These are phyloP conservation scores for Escovopsis sp. DNA, from an alignment of 2,329 filamentous ascomycete genomes.

Conservation along the genomic window DNA sequence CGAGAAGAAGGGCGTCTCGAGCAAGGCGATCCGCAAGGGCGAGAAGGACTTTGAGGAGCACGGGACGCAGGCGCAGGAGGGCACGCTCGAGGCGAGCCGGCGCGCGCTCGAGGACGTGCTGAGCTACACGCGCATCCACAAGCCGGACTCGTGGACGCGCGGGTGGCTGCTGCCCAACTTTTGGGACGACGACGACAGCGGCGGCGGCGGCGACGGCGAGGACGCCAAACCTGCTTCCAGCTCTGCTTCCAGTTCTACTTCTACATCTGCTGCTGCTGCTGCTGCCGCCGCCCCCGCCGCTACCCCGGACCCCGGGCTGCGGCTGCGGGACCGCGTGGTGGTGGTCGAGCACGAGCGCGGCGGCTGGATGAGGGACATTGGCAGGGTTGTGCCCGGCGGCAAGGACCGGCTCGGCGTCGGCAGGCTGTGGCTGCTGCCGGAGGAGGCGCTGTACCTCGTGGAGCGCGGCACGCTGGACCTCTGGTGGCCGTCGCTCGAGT, in stretches of 20 bases:
- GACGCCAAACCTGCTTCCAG: too few species aligned
- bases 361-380: conserved; percentile 61
- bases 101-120: conserved; percentile 82
- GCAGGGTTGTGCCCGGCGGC: conserved; percentile 44
- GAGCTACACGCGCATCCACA: conserved; percentile 59
- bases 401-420: conserved; percentile 41
- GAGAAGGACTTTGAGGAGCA: conserved; percentile 97
- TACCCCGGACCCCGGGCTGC: conserved; percentile 8
- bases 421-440: conserved; percentile 71
- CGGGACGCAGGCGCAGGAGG: conserved; percentile 67
- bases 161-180: conserved; percentile 60
- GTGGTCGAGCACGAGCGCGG: conserved; percentile 59
- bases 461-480: conserved; percentile 81
- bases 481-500: conserved; percentile 55
- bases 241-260: too few species aligned
- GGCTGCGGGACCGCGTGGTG: conserved; percentile 38
- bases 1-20: conserved; percentile 33
- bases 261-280: too few species aligned
- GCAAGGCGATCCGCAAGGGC: conserved; percentile 68
- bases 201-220: too few species aligned
- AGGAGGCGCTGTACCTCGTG: conserved; percentile 80
- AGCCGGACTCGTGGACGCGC: conserved; percentile 47
- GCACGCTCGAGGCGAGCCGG: conserved; percentile 65
- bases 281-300: too few species aligned
- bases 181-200: conserved; percentile 21